phyloP scores from a whole-genome alignment of 345 rosid species.

The Passiflora organensis region DNA sequence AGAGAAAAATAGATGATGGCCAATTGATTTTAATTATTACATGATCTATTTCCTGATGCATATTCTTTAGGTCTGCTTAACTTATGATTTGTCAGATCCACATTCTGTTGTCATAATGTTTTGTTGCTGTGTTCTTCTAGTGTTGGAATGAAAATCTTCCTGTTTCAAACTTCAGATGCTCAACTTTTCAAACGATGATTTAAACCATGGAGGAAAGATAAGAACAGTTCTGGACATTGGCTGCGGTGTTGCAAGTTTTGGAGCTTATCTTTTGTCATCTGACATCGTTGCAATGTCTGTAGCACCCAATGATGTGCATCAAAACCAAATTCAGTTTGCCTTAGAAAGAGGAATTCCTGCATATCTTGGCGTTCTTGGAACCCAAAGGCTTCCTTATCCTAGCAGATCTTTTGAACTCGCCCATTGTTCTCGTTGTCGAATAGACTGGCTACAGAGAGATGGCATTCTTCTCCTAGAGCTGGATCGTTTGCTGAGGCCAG shows the following conservation, averaged over 20 bases:
- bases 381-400: constrained; percentile 96
- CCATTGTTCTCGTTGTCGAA: constrained; percentile 95
- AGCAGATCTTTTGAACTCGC: constrained; percentile 97
- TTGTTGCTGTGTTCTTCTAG: neutral
- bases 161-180: constrained; percentile 66
- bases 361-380: constrained; percentile 90
- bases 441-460: constrained; percentile 98
- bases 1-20: too few species aligned
- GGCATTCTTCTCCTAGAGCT: constrained; percentile 97
- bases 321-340: constrained; percentile 98
- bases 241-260: constrained; percentile 99
- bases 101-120: constrained; percentile 1
- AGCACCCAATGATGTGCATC: constrained; percentile 98
- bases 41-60: neutral
- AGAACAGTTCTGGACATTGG: constrained; percentile 96
- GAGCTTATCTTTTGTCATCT: constrained; percentile 85
- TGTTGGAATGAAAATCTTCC: constrained; percentile 10
- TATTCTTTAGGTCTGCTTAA: neutral
- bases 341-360: constrained; percentile 98
- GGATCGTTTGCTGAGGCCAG: constrained; percentile 90
- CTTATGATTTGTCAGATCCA: constrained; percentile 6
- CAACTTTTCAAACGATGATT: constrained; percentile 58
- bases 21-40: constrained; percentile 2
- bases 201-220: constrained; percentile 68
- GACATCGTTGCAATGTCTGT: constrained; percentile 78